Evolutionary conservation across 495 filamentous ascomycete genomes (phyloP), one percentile per base, ranked within the genome.

Genomic region (Xanthoparmelia taractica): DNA sequence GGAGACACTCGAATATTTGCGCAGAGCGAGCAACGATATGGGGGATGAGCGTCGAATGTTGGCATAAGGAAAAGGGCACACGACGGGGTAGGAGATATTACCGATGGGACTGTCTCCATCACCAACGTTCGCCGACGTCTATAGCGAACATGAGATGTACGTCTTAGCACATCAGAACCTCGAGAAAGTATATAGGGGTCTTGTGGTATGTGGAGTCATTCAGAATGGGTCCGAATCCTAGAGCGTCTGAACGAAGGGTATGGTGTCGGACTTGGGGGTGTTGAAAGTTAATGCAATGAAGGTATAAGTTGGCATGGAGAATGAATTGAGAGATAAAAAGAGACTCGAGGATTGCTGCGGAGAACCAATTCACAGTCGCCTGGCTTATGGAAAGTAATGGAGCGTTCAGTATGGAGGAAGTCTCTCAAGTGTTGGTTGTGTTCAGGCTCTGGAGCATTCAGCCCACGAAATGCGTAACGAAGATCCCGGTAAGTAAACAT

Each of bases 21-120:
- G 43, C 38, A 63, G 54, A 63, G 60, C 50, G 18, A 40, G 38
- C 52, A 18, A 55, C 23, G 25, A 33, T 31, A n/a, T 63, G 60
- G 38, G 31, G 27, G 36, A 41, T n/a, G 48, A 23, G 8, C 17
- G n/a, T 33, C n/a, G 8, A 47, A 29, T 20, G 3, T 52, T 37
- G 38, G 23, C 36, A 34, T 18, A 45, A 52, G 23, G 5, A 8
- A 37, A 63, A 41, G 27, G 57, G 45, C 56, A 67, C 50, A 61
- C 52, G 65, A 67, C 17, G 60, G 54, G 67, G 40, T 36, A 31
- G 43, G 60, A 36, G 27, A 45, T 37, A 40, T 45, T 66, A 72
- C 69, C 58, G 69, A 69, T 58, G 70, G 66, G 55, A 71, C 69
- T 55, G 60, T 63, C 63, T 71, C 69, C 69, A 71, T 71, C 57